Evolutionary conservation across 1,139 yeast genomes (phyloP), one percentile per base, ranked within the genome.

Genomic region (Kurtzmaniella natalensis): DNA sequence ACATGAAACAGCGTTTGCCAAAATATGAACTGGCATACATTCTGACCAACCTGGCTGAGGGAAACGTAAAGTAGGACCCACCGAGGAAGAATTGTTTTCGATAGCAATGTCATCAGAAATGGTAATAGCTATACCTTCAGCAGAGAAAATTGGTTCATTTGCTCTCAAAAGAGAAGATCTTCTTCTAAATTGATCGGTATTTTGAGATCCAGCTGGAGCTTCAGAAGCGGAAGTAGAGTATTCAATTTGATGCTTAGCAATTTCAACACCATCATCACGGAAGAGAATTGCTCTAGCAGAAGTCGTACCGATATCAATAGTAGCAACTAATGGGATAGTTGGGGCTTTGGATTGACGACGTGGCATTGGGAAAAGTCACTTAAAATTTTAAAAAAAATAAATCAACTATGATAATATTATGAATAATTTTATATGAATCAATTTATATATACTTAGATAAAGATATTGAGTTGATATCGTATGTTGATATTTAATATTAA

Each of bases 21-120:
- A 70, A 29, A 88, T 78, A 57, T 84, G 94, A 37, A 76, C 76
- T 7, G 96, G 96, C 69, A 85, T 85, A 62, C 94, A 92, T 61
- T 89, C 96, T 30, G 87, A 94, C 96, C 96, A 87, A 18, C 92
- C 92, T 1, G 89, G 88, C 45, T 77, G 75, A 1, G 92, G 89
- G 55, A 79, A 82, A 41, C 79, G 61, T 40, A 82, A 63, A 15
- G 89, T 81, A 25, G 89, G 88, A 28, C 80, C 82, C n/a, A 65
- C 71, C 18, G 71, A 61, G 11, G 71, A 68, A 23, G 64, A 54
- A 40, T 64, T 66, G 45, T 76, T 77, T 59, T 81, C 88, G 47
- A 81, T 77, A 48, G 75, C 81, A 39, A 81, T 61, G 44, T 72
- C 69, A 44, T 73, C 79, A 42, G 65, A 72, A 36, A 67, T 68